Percentiles rank a stretch among this genome's conserved stretches.
These are phyloP conservation scores for Pseudozyma sp. DNA, from an alignment of 1,284 basidiomycete genomes.

Conservation along the genomic window DNA sequence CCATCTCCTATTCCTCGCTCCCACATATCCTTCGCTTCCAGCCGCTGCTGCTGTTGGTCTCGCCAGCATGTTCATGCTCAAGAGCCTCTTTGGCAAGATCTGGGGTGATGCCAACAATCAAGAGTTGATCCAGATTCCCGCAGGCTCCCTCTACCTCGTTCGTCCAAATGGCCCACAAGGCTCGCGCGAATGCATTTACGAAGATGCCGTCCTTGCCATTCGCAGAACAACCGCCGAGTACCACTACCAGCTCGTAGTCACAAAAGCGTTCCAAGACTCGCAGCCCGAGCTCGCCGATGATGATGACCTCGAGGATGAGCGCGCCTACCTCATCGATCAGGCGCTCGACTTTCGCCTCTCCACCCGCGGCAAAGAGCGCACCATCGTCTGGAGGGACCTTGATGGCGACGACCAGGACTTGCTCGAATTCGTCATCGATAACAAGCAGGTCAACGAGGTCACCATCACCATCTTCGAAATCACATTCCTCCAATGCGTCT, in stretches of 20 bases:
- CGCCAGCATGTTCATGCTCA: conserved; percentile 79
- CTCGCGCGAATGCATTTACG: conserved; percentile 97
- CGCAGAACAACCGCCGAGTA: conserved; percentile 83
- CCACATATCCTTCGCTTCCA: not conserved
- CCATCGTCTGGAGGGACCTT: conserved; percentile 77
- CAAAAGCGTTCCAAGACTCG: conserved; percentile 92
- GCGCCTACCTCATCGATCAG: conserved; percentile 88
- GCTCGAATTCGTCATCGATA: conserved; percentile 80
- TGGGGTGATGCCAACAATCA: conserved; percentile 74
- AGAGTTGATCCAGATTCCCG: conserved; percentile 87
- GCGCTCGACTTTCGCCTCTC: conserved; percentile 79
- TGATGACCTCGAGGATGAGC: conserved; percentile 83
- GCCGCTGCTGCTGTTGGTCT: not conserved
- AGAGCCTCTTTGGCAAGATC: conserved; percentile 87
- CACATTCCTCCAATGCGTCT: conserved; percentile 93
- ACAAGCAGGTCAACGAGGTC: conserved; percentile 77
- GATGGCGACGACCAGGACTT: conserved; percentile 74
- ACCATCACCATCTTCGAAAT: conserved; percentile 89
- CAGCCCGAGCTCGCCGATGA: conserved; percentile 93
- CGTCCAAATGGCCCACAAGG: conserved; percentile 90
- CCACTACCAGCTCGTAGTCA: conserved; percentile 94
- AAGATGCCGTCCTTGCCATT: conserved; percentile 93
- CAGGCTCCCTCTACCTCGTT: conserved; percentile 90
- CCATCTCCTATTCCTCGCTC: conserved; percentile 14
- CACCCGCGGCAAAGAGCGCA: conserved; percentile 50